Percentiles rank a stretch among this genome's conserved stretches.
phyloP scores from a whole-genome alignment of 2,329 filamentous ascomycete species.

The Pseudopyricularia javanii region DNA sequence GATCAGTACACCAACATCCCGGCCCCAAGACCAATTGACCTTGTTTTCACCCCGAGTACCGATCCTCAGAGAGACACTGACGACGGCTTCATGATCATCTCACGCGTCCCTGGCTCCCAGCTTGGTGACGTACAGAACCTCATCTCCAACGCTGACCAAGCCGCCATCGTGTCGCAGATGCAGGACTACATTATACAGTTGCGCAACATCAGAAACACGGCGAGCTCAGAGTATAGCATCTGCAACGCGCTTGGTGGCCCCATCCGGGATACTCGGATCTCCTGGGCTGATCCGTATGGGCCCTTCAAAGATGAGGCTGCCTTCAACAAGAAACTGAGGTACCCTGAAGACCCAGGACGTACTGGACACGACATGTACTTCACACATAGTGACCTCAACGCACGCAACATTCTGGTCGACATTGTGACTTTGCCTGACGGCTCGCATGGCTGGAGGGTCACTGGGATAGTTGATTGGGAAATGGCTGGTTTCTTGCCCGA shows the following conservation, averaged over 20 bases:
- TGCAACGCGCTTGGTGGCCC: constrained; percentile 17
- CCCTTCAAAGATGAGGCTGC: constrained; percentile 17
- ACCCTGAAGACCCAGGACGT: constrained; percentile 16
- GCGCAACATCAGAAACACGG: constrained; percentile 11
- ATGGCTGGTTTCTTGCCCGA: constrained; percentile 14
- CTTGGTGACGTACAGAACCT: not conserved
- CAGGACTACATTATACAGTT: constrained; percentile 14
- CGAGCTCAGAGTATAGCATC: constrained; percentile 10
- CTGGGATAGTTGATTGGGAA: constrained; percentile 18
- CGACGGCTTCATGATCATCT: constrained; percentile 11
- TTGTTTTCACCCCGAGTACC: constrained; percentile 5
- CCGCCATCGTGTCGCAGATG: constrained; percentile 12
- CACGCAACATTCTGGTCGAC: constrained; percentile 19
- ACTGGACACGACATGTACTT: constrained; percentile 17
- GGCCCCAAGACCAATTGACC: constrained; percentile 12
- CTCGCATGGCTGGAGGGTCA: constrained; percentile 12
- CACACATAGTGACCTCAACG: constrained; percentile 20
- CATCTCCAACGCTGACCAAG: constrained; percentile 13
- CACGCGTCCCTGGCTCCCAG: constrained; percentile 8
- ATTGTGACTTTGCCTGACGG: constrained; percentile 9
- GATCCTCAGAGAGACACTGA: not conserved
- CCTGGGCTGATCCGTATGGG: constrained; percentile 9
- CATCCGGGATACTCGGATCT: constrained; percentile 15
- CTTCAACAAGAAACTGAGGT: constrained; percentile 17
- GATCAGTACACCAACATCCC: constrained; percentile 14